Percentiles rank a stretch among this genome's conserved stretches.
Evolutionary conservation across 2,329 filamentous ascomycete species (phyloP).

Genomic region (Penicillium freii): DNA sequence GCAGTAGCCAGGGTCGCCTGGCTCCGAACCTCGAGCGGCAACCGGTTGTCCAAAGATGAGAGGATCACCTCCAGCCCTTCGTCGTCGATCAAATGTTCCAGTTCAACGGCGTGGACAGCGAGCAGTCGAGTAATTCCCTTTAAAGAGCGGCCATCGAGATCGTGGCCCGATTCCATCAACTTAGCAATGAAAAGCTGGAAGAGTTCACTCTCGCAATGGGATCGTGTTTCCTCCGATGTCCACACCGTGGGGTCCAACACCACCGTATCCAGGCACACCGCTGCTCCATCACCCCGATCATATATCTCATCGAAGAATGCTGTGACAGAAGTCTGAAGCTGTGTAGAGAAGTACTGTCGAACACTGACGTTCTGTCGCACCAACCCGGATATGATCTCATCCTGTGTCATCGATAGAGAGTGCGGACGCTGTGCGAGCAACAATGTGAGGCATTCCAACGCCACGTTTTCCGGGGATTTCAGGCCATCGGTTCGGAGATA

Average conservation of each 20-base stretch:
- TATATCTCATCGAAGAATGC: slow-evolving; percentile 51
- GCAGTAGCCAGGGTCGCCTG: slow-evolving; percentile 80
- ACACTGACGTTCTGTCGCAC: slow-evolving; percentile 45
- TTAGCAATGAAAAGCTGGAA: slow-evolving; percentile 73
- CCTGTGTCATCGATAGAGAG: slow-evolving; percentile 42
- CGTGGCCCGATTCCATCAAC: slow-evolving; percentile 85
- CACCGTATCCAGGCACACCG: slow-evolving; percentile 48
- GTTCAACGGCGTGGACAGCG: slow-evolving; percentile 52
- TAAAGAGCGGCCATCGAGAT: slow-evolving; percentile 62
- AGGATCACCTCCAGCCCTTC: slow-evolving; percentile 81
- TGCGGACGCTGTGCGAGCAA: slow-evolving; percentile 39
- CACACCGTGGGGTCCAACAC: slow-evolving; percentile 48
- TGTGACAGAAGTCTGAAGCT: slow-evolving; percentile 46
- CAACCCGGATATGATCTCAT: slow-evolving; percentile 49
- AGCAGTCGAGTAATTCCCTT: slow-evolving; percentile 60
- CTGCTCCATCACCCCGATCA: slow-evolving; percentile 47
- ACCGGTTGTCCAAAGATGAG: slow-evolving; percentile 80
- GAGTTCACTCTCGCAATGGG: slow-evolving; percentile 48
- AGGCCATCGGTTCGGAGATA: slow-evolving; percentile 47
- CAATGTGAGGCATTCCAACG: slow-evolving; percentile 45
- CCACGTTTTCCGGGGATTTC: slow-evolving; percentile 43
- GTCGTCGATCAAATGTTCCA: slow-evolving; percentile 57
- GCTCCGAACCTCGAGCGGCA: slow-evolving; percentile 69
- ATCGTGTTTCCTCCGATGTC: slow-evolving; percentile 43
- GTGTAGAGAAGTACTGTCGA: slow-evolving; percentile 44